Evolutionary conservation across 2,329 filamentous ascomycete genomes (phyloP).

Genomic region (Monosporascus ibericus): DNA sequence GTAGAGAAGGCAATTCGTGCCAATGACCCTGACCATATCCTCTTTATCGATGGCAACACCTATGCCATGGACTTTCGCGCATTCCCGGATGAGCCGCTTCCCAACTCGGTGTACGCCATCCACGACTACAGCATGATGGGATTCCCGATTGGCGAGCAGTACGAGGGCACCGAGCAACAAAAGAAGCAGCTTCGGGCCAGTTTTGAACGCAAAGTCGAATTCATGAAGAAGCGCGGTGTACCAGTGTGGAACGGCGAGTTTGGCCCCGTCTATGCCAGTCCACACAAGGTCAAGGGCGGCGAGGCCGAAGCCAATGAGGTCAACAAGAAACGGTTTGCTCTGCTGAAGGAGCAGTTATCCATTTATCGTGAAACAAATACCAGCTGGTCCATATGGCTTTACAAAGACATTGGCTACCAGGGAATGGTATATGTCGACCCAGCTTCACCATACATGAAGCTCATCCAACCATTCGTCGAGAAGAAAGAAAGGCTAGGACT

Average conservation of each 20-base stretch:
- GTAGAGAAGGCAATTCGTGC: conserved; percentile 21
- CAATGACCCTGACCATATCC: conserved; percentile 36
- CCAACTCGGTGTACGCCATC: conserved; percentile 38
- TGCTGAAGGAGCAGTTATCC: conserved; percentile 34
- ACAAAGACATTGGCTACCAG: conserved; percentile 52
- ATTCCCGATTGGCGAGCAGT: too few species aligned
- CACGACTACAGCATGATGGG: conserved; percentile 38
- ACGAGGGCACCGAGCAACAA: too few species aligned
- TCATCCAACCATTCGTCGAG: conserved; percentile 44
- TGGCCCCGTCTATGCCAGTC: conserved; percentile 40
- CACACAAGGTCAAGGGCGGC: too few species aligned
- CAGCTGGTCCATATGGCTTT: conserved; percentile 56
- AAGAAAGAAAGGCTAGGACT: conserved; percentile 37
- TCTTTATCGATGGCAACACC: conserved; percentile 46
- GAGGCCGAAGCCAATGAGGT: conserved; percentile 30
- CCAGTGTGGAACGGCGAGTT: conserved; percentile 48
- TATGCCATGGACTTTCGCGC: conserved; percentile 45
- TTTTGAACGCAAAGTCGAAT: conserved; percentile 39
- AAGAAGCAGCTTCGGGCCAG: too few species aligned
- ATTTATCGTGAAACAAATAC: conserved; percentile 31
- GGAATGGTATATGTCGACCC: conserved; percentile 47
- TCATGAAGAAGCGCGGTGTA: conserved; percentile 33
- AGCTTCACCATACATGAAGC: conserved; percentile 41
- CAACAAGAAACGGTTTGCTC: conserved; percentile 36
- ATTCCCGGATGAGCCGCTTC: conserved; percentile 30